phyloP scores from a whole-genome alignment of 352 stramenopile species.

The Lagenidium giganteum region DNA sequence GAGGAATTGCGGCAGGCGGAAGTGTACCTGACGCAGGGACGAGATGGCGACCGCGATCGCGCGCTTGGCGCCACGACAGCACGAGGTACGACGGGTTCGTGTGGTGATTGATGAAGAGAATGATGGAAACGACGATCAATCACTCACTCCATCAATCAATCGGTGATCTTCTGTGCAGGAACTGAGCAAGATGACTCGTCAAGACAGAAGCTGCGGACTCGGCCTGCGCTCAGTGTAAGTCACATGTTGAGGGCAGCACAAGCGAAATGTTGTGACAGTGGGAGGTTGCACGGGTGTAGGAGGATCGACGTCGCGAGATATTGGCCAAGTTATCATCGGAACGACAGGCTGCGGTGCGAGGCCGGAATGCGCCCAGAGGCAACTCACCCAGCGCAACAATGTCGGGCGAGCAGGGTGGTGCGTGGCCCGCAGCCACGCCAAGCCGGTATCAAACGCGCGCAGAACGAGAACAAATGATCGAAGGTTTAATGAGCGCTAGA shows the following conservation, averaged over 20 bases:
- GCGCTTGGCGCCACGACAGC: not conserved
- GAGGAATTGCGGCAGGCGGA: constrained; percentile 59
- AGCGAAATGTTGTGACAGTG: not conserved
- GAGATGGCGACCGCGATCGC: not conserved
- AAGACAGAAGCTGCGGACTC: not conserved
- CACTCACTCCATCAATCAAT: too few species aligned
- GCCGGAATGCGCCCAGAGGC: not conserved
- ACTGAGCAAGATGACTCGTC: not conserved
- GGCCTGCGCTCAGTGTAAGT: constrained; percentile 3
- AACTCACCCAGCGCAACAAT: not conserved
- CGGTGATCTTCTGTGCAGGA: too few species aligned
- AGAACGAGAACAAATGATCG: too few species aligned
- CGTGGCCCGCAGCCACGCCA: too few species aligned
- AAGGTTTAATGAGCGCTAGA: too few species aligned
- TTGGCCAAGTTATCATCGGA: constrained; percentile 59
- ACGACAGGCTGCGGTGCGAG: constrained; percentile 31
- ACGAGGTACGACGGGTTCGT: constrained; percentile 9
- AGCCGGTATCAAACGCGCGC: too few species aligned
- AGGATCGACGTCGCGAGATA: constrained; percentile 57
- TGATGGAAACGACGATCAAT: too few species aligned
- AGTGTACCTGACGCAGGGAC: constrained; percentile 37
- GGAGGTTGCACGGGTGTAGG: constrained; percentile 19
- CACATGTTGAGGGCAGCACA: not conserved
- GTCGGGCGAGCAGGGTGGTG: not conserved
- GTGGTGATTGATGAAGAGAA: too few species aligned